These are phyloP conservation scores for Oemleria cerasiformis DNA, from an alignment of 306 rosid genomes.

Conservation along the genomic window DNA sequence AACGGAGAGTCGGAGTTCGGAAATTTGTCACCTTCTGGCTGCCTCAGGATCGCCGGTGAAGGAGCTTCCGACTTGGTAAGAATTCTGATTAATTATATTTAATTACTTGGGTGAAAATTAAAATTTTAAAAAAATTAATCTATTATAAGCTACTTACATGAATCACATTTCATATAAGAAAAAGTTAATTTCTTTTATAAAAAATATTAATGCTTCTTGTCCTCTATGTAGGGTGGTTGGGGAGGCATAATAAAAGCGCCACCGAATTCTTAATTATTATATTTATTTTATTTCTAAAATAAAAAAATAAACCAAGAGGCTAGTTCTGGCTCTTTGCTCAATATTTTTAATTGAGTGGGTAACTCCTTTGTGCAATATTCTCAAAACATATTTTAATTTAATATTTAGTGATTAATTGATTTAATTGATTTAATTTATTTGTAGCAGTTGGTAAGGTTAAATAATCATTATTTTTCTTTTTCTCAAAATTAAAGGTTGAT, in stretches of 20 bases:
- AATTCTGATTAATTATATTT: neutral
- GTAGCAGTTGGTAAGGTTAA: slow-evolving; percentile 20
- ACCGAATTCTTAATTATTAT: slow-evolving; percentile 19
- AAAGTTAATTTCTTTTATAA: too few species aligned
- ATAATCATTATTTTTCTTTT: slow-evolving; percentile 14
- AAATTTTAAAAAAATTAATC: too few species aligned
- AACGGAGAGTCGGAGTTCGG: slow-evolving; percentile 72
- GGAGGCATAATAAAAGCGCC: slow-evolving; percentile 22
- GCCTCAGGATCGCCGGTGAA: slow-evolving; percentile 71
- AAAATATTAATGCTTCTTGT: neutral
- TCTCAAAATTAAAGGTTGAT: slow-evolving; percentile 59
- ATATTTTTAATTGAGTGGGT: neutral
- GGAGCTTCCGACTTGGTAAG: slow-evolving; percentile 92
- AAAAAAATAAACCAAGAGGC: neutral
- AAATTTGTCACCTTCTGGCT: slow-evolving; percentile 35
- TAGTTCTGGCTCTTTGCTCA: neutral
- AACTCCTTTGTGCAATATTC: neutral
- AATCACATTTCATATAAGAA: too few species aligned
- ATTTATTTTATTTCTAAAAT: neutral
- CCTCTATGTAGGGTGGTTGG: slow-evolving; percentile 31
- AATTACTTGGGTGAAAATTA: neutral
- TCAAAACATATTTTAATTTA: neutral
- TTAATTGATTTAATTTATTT: neutral
- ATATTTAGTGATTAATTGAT: slow-evolving; percentile 11
- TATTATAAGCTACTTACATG: too few species aligned